Percentiles rank a stretch among this genome's conserved stretches.
Evolutionary conservation across 1,284 basidiomycete genomes (phyloP).

Genomic region (Naganishia liquefaciens): DNA sequence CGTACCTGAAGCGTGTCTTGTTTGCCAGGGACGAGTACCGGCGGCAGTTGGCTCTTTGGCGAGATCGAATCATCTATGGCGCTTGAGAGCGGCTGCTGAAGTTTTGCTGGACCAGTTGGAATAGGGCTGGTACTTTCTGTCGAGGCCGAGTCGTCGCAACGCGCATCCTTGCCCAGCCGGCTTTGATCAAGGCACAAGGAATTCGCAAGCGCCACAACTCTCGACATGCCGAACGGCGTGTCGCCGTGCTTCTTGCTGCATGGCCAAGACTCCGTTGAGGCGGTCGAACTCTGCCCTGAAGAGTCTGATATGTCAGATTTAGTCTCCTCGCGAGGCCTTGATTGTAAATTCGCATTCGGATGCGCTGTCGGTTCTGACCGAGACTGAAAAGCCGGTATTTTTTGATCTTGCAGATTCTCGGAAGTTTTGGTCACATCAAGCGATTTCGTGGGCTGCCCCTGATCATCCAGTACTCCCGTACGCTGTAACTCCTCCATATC

Average conservation of each 20-base stretch:
- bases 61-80: neutral
- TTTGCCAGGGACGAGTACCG: neutral
- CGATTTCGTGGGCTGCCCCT: too few relatives aligned
- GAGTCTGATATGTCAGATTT: neutral
- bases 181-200: constrained; percentile 2
- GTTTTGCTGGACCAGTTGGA: neutral
- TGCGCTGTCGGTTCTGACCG: too few relatives aligned
- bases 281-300: neutral
- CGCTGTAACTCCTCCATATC: constrained; percentile 4
- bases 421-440: too few relatives aligned
- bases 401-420: too few relatives aligned
- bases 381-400: too few relatives aligned
- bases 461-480: neutral
- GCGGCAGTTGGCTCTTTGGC: constrained; percentile 9
- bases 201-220: constrained; percentile 2
- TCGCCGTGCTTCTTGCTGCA: constrained; percentile 21
- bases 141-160: neutral
- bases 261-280: constrained; percentile 1
- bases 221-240: constrained; percentile 19
- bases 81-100: neutral
- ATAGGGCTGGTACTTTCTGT: neutral
- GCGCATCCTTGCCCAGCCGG: neutral
- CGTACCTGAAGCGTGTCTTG: neutral
- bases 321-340: neutral
- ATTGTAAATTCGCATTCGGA: neutral